These are phyloP conservation scores for Monosporozyma unispora DNA, from an alignment of 805 yeast species.

Conservation along the genomic window DNA sequence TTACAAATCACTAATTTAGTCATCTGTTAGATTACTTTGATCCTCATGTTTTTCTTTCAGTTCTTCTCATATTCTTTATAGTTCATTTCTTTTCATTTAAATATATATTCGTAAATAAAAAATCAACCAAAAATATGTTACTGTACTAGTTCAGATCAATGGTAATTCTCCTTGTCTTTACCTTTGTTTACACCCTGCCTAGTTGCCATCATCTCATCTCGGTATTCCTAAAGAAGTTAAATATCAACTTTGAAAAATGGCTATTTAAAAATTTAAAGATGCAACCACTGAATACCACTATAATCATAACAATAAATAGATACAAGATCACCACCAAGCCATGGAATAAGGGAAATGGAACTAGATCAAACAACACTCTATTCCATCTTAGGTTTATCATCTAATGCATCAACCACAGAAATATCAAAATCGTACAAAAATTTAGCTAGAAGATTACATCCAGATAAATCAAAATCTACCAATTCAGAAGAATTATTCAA, in stretches of 20 bases:
- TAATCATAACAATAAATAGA: too few relatives aligned
- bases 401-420: slow-evolving; percentile 20
- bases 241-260: not conserved
- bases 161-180: too few relatives aligned
- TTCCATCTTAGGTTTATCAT: slow-evolving; percentile 21
- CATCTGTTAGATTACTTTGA: slow-evolving; percentile 23
- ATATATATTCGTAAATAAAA: too few relatives aligned
- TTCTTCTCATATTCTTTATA: not conserved
- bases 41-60: too few relatives aligned
- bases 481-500: slow-evolving; percentile 26
- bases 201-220: not conserved
- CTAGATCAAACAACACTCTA: slow-evolving; percentile 27
- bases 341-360: slow-evolving; percentile 1
- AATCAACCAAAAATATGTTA: too few relatives aligned
- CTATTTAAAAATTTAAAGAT: not conserved
- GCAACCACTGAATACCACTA: not conserved
- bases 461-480: slow-evolving; percentile 61
- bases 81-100: not conserved
- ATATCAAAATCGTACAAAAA: slow-evolving; percentile 74
- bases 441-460: slow-evolving; percentile 65
- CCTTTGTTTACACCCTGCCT: not conserved
- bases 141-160: too few relatives aligned
- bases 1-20: slow-evolving; percentile 43
- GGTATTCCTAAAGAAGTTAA: not conserved
- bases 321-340: not conserved